These are phyloP conservation scores for Benincasa hispida DNA, from an alignment of 306 rosid species.

Conservation along the genomic window DNA sequence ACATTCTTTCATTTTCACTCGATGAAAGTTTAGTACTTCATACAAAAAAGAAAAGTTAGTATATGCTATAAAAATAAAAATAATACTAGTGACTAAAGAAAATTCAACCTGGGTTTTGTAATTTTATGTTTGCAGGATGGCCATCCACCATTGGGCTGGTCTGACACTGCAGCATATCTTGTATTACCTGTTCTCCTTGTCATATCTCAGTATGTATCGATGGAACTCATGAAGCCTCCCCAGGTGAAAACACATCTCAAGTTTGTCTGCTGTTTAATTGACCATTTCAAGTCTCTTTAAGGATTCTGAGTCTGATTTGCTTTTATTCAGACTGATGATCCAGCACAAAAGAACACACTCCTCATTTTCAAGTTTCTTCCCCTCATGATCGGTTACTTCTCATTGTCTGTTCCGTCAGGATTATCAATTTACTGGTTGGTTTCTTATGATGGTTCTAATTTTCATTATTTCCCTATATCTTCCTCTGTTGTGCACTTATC, in stretches of 20 bases:
- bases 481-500: background rate
- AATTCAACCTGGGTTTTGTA: background rate
- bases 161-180: conserved; percentile 81
- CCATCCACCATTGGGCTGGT: conserved; percentile 98
- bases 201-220: conserved; percentile 70
- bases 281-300: conserved; percentile 10
- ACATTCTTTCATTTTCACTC: too few relatives aligned
- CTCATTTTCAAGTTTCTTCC: conserved; percentile 96
- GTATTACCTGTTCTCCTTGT: conserved; percentile 89
- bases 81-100: background rate
- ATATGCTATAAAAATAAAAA: background rate
- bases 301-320: conserved; percentile 12
- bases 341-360: conserved; percentile 78
- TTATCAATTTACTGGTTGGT: conserved; percentile 97
- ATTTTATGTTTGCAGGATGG: conserved; percentile 56
- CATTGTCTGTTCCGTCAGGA: conserved; percentile 96
- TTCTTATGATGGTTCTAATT: conserved; percentile 11
- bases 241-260: conserved; percentile 38
- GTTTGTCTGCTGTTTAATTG: background rate
- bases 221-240: conserved; percentile 99
- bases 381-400: conserved; percentile 97
- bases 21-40: too few relatives aligned
- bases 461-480: background rate
- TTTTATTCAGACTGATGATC: conserved; percentile 85
- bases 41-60: background rate